phyloP scores from a whole-genome alignment of 1,139 yeast species.

The Magnusiomyces suaveolens region DNA sequence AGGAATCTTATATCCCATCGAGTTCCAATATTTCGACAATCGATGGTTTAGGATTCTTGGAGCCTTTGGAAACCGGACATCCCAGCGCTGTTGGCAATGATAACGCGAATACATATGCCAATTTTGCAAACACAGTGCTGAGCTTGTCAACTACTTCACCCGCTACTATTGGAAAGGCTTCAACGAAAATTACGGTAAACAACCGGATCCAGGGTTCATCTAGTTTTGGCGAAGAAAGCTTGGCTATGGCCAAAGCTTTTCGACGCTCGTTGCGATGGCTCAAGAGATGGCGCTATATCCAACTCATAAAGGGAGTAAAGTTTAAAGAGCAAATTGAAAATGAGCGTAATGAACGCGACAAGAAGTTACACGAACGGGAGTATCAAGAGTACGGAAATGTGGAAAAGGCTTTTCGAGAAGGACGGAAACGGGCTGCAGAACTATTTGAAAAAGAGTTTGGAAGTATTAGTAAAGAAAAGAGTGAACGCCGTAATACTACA shows the following conservation, averaged over 20 bases:
- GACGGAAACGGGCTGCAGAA: constrained; percentile 1
- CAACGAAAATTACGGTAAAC: constrained; percentile 1
- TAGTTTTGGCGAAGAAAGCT: constrained; percentile 26
- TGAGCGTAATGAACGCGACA: constrained; percentile 12
- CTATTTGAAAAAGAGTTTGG: constrained; percentile 4
- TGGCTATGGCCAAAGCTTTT: constrained; percentile 20
- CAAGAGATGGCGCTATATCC: constrained; percentile 17
- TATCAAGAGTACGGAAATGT: constrained; percentile 8
- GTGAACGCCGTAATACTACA: not conserved
- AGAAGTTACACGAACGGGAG: constrained; percentile 14
- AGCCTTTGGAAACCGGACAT: not conserved
- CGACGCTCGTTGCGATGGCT: constrained; percentile 23
- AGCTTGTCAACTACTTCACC: not conserved
- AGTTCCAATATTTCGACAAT: not conserved
- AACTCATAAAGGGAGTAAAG: not conserved
- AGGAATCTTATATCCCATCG: not conserved
- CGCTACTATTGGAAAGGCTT: not conserved
- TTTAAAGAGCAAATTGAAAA: not conserved
- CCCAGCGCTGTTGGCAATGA: not conserved
- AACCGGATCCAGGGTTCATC: constrained; percentile 6
- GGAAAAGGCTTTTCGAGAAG: constrained; percentile 6
- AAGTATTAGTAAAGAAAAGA: not conserved
- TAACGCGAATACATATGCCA: not conserved
- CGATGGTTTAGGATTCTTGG: not conserved
- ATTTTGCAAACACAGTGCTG: not conserved